A percentile compares a stretch with the other conserved stretches of the same genome.
These are phyloP conservation scores for Candida neerlandica DNA, from an alignment of 1,139 yeast genomes.

Conservation along the genomic window DNA sequence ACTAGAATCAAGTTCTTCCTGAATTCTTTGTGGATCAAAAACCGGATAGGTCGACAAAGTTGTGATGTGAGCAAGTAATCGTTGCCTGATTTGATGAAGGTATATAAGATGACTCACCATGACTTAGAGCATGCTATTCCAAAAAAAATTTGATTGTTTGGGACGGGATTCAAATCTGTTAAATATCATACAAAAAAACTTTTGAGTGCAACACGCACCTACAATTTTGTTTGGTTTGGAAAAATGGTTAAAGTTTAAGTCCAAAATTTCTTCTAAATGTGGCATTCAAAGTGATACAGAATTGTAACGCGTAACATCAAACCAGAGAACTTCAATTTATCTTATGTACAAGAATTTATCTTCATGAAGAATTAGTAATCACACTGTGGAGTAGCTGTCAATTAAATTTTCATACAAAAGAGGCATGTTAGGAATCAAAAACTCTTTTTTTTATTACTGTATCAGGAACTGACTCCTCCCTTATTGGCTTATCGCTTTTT, in stretches of 20 bases:
- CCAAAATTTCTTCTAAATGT: neutral
- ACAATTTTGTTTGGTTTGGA: neutral
- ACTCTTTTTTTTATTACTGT: neutral
- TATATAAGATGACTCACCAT: neutral
- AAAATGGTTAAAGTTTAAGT: neutral
- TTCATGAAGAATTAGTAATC: neutral
- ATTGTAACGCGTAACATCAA: neutral
- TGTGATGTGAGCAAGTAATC: slow-evolving; percentile 16
- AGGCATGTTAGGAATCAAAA: too few relatives aligned
- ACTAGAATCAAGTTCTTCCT: slow-evolving; percentile 11
- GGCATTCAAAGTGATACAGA: neutral
- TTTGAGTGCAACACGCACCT: neutral
- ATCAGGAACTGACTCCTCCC: neutral
- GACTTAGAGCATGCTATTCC: neutral
- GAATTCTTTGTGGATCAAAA: slow-evolving; percentile 15
- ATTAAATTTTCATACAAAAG: too few relatives aligned
- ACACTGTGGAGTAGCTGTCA: too few relatives aligned
- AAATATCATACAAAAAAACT: neutral
- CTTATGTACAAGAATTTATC: neutral
- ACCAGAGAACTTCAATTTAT: neutral
- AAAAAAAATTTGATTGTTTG: neutral
- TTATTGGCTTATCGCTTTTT: neutral
- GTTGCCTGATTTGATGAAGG: slow-evolving; percentile 5
- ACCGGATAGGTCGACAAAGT: slow-evolving; percentile 19
- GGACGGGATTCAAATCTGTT: neutral